phyloP scores from a whole-genome alignment of 2,329 filamentous ascomycete genomes.

The Teratosphaeria nubilosa region DNA sequence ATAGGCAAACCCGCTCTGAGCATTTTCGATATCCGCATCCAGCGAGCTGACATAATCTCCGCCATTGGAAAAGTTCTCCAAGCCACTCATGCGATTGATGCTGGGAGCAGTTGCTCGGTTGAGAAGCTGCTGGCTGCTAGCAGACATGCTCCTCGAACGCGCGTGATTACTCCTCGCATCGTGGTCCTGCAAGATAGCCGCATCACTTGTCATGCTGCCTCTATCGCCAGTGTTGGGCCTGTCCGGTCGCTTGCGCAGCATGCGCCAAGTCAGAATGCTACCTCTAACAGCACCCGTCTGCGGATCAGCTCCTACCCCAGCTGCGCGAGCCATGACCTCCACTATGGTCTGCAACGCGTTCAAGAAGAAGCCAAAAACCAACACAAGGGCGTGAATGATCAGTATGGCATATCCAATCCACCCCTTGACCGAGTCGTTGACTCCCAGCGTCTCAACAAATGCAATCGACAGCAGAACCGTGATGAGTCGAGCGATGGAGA shows the following conservation, averaged over 20 bases:
- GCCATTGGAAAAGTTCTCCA: conserved; percentile 45
- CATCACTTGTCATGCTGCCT: conserved; percentile 71
- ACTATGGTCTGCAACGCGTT: conserved; percentile 85
- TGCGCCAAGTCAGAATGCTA: conserved; percentile 62
- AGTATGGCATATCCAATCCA: conserved; percentile 95
- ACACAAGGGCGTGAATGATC: conserved; percentile 69
- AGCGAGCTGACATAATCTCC: conserved; percentile 48
- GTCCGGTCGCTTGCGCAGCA: conserved; percentile 23
- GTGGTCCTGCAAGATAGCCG: conserved; percentile 56
- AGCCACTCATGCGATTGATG: conserved; percentile 34
- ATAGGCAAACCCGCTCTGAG: not conserved
- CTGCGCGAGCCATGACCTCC: conserved; percentile 73
- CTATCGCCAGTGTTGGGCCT: conserved; percentile 39
- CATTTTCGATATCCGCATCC: conserved; percentile 10
- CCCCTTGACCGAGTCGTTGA: conserved; percentile 69
- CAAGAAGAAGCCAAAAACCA: conserved; percentile 86
- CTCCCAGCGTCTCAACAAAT: conserved; percentile 73
- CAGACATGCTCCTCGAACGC: conserved; percentile 50
- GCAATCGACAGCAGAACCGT: conserved; percentile 47
- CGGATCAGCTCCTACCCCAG: conserved; percentile 62
- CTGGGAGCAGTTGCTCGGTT: conserved; percentile 29
- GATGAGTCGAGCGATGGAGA: conserved; percentile 65
- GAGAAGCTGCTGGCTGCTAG: conserved; percentile 52
- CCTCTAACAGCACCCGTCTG: conserved; percentile 48
- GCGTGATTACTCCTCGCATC: conserved; percentile 12